Evolutionary conservation across 176 grass and related monocot genomes (phyloP), one percentile per base, ranked within the genome.

Genomic region (Secale cereale): DNA sequence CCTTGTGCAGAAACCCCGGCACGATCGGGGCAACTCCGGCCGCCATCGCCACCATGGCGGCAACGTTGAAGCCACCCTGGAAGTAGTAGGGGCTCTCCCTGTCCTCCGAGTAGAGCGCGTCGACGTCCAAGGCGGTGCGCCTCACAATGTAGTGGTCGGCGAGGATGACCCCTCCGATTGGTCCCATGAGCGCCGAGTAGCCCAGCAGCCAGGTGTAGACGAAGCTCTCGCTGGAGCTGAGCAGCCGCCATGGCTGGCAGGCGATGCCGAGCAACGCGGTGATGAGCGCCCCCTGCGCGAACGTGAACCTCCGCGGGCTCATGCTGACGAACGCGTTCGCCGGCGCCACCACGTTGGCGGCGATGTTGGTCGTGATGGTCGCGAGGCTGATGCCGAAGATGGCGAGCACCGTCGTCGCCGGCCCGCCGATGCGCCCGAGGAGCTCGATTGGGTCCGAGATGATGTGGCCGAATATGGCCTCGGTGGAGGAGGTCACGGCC

Each of bases 351-450:
- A 98, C 96, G 83, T 98, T 98, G 7, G 93, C 93, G 27, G 96
- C 96, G 30, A 98, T 87, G 77, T 98, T 98, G 59, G 96, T 98
- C 16, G 96, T 98, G 69, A 98, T 80, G 68, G 84, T 98, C 8
- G 96, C 96, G 69, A 98, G 91, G 86, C 91, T 90, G 82, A 98
- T 95, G 72, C 96, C 96, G 12, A 98, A 89, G 90, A 98, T 95
- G 78, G 96, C 88, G 2, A 95, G 19, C 2, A 92, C 48, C 32
- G 93, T 98, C 12, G 91, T 94, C 41, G 48, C 83, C 10, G 92
- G 89, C 7, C 96, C 96, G 13, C 96, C 93, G 2, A 98, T 98
- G 28, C 81, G 87, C 0, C 87, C 86, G 23, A 98, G 90, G 63
- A 98, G 93, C 20, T 94, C 87, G 33, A 98, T 98, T 0, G 93